These are phyloP conservation scores for Thalia dealbata DNA, from an alignment of 176 grass and related monocot species.

Conservation along the genomic window DNA sequence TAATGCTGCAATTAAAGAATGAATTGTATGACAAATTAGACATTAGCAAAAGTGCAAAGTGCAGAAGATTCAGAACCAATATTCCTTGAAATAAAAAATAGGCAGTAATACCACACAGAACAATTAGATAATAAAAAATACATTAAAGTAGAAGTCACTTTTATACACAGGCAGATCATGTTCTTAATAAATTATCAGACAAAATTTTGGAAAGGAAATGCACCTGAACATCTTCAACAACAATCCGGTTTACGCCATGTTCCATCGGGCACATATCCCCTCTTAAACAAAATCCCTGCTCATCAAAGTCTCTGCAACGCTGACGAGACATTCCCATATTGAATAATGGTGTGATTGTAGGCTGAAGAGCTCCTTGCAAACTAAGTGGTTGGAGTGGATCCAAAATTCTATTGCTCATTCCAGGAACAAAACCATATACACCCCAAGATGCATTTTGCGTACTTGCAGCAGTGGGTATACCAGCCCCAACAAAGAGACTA, in stretches of 20 bases:
- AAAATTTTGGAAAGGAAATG: slow-evolving; percentile 29
- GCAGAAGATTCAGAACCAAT: neutral
- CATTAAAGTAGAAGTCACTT: slow-evolving; percentile 9
- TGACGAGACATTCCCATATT: slow-evolving; percentile 84
- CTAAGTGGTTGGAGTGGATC: slow-evolving; percentile 74
- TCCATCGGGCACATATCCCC: slow-evolving; percentile 99
- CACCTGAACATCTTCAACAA: slow-evolving; percentile 97
- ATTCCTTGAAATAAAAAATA: slow-evolving; percentile 14
- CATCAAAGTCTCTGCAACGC: slow-evolving; percentile 91
- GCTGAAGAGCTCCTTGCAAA: slow-evolving; percentile 58
- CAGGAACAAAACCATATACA: slow-evolving; percentile 86
- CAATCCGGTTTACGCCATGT: slow-evolving; percentile 95
- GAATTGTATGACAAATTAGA: neutral
- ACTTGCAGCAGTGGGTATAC: slow-evolving; percentile 32
- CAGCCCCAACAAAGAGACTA: slow-evolving; percentile 44
- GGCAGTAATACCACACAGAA: neutral
- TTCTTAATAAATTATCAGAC: slow-evolving; percentile 3
- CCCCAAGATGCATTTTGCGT: slow-evolving; percentile 59
- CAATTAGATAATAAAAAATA: slow-evolving; percentile 6
- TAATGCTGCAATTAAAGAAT: neutral
- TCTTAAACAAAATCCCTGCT: slow-evolving; percentile 91
- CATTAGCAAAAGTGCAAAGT: neutral
- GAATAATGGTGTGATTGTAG: slow-evolving; percentile 45
- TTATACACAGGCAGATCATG: slow-evolving; percentile 11
- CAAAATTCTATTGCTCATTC: slow-evolving; percentile 72